Evolutionary conservation across 2,329 filamentous ascomycete genomes (phyloP), one percentile per base, ranked within the genome.

Genomic region (Pseudogymnoascus sp.): DNA sequence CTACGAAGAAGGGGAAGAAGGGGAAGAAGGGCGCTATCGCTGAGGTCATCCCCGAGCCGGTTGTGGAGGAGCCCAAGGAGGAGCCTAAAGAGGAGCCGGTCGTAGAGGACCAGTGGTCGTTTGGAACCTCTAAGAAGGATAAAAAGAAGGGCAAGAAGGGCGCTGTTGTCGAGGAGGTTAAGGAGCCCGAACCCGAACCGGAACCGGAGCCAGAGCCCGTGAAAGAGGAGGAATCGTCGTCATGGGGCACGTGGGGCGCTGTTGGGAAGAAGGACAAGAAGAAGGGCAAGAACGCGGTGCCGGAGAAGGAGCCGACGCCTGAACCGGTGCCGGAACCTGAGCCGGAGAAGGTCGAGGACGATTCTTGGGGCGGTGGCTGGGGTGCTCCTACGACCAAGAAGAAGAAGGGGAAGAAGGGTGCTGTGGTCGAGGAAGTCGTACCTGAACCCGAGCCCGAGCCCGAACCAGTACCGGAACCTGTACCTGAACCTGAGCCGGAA

Each of bases 71-170:
- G 74, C 72, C 31, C 62, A 73, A 76, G 28, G 75, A 75, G 26
- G 73, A 70, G 13, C 11, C 17, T 61, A 76, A 74, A 28, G 71
- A 77, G 19, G 74, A 74, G 13, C 76, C 78, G 63, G 74, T 74
- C 3, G 81, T 82, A 23, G 83, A 83, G 68, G 77, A 78, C 1
- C 87, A 81, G 79, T 79, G 74, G 36, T 76, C 75, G 13, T 82
- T 82, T 69, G 73, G 76, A 7, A 69, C 78, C 7, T 71, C 74
- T 4, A 76, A 76, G 65, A 78, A 77, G 66, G 84, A 84, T 71
- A 86, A 85, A 72, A 84, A 82, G 74, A 82, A 84, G 73, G 70
- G 74, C 11, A 36, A 36, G 33, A 36, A 36, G 31, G 31, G 31
- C 11, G 31, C 31, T 36, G 33, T 36, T 11, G 4, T 36, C 13